Conservation (phyloP, 1,284 basidiomycete genomes). For the Xerocomus nothofagi region DNA sequence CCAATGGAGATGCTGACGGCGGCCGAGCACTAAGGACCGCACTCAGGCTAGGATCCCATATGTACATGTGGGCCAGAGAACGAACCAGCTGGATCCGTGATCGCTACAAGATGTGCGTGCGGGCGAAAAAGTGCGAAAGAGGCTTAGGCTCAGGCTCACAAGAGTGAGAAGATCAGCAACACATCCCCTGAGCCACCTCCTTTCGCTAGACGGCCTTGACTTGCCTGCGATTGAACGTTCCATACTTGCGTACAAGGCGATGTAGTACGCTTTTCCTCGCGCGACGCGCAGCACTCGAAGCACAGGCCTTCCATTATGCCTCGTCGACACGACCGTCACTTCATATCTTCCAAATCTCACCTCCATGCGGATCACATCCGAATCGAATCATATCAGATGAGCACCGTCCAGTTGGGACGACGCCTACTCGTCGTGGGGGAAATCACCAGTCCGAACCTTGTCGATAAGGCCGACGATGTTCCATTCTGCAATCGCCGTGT, state of each 20-base stretch:
- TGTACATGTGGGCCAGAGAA: not conserved
- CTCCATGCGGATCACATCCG: constrained; percentile 21
- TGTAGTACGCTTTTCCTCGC: constrained; percentile 2
- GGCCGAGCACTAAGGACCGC: not conserved
- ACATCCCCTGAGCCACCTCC: not conserved
- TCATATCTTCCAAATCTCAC: constrained; percentile 17
- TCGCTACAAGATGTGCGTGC: not conserved
- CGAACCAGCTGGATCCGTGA: not conserved
- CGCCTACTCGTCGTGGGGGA: not conserved
- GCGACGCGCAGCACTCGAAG: constrained; percentile 6
- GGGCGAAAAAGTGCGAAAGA: not conserved
- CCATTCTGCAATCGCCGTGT: constrained; percentile 14
- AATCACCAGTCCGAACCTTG: constrained; percentile 17
- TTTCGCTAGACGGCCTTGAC: not conserved
- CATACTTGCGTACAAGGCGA: constrained; percentile 12
- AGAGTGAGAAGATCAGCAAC: constrained; percentile 1
- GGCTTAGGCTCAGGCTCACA: not conserved
- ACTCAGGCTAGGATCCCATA: too few relatives aligned
- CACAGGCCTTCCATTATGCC: constrained; percentile 24
- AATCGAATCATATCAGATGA: constrained; percentile 5
- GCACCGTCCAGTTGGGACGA: not conserved
- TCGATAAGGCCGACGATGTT: constrained; percentile 9
- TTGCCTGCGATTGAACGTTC: not conserved
- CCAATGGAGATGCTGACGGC: not conserved
- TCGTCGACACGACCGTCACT: not conserved